phyloP scores from a whole-genome alignment of 352 stramenopile genomes.

The Globisporangium splendens region DNA sequence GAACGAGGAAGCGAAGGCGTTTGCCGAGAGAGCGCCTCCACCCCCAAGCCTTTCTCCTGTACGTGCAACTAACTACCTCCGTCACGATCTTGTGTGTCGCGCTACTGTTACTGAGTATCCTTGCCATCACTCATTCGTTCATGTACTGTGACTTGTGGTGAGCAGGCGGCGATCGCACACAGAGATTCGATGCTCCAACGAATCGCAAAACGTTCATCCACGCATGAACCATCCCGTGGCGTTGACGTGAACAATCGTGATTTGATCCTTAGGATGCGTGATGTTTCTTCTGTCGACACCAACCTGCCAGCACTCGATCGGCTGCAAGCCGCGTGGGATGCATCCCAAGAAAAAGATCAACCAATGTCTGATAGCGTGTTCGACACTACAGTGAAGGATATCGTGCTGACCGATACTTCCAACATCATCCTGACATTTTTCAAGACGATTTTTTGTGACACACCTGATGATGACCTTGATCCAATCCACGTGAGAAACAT shows the following conservation, averaged over 20 bases:
- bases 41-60: conserved; percentile 31
- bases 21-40: conserved; percentile 25
- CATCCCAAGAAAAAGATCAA: conserved; percentile 1
- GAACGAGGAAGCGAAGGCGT: conserved; percentile 25
- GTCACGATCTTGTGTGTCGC: background rate
- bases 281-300: too few species aligned
- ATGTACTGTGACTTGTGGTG: background rate
- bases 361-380: conserved; percentile 15
- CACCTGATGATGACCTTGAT: conserved; percentile 17
- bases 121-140: background rate
- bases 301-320: conserved; percentile 13
- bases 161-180: conserved; percentile 25
- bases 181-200: conserved; percentile 39
- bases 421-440: conserved; percentile 50
- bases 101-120: background rate
- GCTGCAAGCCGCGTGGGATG: conserved; percentile 20
- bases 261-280: too few species aligned
- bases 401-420: conserved; percentile 50
- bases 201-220: conserved; percentile 21
- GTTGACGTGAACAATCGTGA: too few species aligned
- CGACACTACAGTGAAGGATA: conserved; percentile 29
- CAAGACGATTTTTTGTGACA: conserved; percentile 42
- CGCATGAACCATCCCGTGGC: background rate
- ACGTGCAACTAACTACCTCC: background rate
- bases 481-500: conserved; percentile 26